phyloP scores from a whole-genome alignment of 2,329 filamentous ascomycete genomes.

The Apiospora aurea region DNA sequence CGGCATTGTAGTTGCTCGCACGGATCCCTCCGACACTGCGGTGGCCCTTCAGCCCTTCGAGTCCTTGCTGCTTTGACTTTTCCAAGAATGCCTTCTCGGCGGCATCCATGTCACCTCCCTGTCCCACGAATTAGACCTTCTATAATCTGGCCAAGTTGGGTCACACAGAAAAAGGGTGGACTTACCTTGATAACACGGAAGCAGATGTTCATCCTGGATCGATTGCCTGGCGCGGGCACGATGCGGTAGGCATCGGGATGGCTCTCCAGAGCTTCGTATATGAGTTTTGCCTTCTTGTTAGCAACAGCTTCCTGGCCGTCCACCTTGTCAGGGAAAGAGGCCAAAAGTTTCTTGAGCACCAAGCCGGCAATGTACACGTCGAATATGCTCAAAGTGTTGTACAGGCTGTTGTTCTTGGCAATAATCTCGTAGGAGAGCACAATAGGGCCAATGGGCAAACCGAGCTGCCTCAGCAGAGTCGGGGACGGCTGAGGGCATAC shows the following conservation, averaged over 20 bases:
- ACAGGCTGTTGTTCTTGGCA: constrained; percentile 92
- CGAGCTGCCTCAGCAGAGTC: constrained; percentile 74
- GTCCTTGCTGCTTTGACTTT: constrained; percentile 69
- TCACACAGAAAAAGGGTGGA: not conserved
- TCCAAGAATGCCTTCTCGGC: constrained; percentile 83
- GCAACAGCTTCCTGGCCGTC: constrained; percentile 78
- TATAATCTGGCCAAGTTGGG: no score
- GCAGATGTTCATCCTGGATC: constrained; percentile 95
- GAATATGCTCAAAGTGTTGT: constrained; percentile 96
- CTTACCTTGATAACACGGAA: constrained; percentile 72
- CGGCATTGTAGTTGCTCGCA: constrained; percentile 88
- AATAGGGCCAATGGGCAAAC: constrained; percentile 78
- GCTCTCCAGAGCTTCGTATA: constrained; percentile 81
- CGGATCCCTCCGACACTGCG: constrained; percentile 86
- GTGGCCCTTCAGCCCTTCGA: constrained; percentile 89
- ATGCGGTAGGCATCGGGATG: constrained; percentile 76
- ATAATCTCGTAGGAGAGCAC: constrained; percentile 85
- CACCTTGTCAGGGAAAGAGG: constrained; percentile 71
- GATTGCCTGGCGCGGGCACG: constrained; percentile 75
- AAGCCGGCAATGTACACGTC: constrained; percentile 90
- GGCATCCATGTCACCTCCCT: constrained; percentile 65
- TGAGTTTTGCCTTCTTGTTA: constrained; percentile 74
- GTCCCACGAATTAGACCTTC: not conserved
- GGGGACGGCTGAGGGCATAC: constrained; percentile 69
- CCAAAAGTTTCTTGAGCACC: constrained; percentile 79